These are phyloP conservation scores for Paxillus rubicundulus DNA, from an alignment of 768 basidiomycete genomes.

Conservation along the genomic window DNA sequence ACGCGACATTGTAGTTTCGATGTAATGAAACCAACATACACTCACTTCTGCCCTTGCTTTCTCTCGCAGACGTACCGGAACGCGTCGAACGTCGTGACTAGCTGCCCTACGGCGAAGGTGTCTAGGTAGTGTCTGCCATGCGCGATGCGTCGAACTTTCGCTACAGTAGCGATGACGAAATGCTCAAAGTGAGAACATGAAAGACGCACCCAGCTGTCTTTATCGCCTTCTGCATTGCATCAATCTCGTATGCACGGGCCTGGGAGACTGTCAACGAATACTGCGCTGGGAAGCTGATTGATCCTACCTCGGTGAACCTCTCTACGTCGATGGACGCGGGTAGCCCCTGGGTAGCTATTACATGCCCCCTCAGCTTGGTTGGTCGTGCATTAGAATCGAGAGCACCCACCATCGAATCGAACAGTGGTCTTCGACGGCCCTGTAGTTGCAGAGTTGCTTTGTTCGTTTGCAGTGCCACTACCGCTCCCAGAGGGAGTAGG, in stretches of 20 bases:
- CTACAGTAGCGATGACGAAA: constrained; percentile 36
- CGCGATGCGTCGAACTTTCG: constrained; percentile 68
- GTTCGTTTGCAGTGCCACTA: constrained; percentile 4
- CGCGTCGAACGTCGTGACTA: constrained; percentile 89
- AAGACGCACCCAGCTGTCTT: constrained; percentile 61
- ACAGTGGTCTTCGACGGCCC: constrained; percentile 41
- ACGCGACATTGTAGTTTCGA: constrained; percentile 30
- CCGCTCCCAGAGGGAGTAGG: constrained; percentile 14
- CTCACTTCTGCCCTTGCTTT: constrained; percentile 82
- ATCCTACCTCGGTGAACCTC: constrained; percentile 74
- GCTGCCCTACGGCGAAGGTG: constrained; percentile 91
- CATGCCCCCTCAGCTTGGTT: neutral
- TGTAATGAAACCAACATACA: neutral
- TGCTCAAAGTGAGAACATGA: fast-evolving
- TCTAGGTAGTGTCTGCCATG: constrained; percentile 91
- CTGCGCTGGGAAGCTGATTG: neutral
- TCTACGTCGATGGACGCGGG: constrained; percentile 83
- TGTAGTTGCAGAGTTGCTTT: constrained; percentile 29
- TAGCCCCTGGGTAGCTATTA: constrained; percentile 54
- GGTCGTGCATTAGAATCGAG: neutral
- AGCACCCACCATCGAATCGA: constrained; percentile 41
- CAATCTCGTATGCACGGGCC: constrained; percentile 87
- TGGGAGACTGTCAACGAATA: constrained; percentile 30
- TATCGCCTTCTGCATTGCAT: constrained; percentile 87
- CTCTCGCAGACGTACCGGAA: constrained; percentile 78